Percentiles rank a stretch among this genome's conserved stretches.
Evolutionary conservation across 2,329 filamentous ascomycete species (phyloP).

Genomic region (Lasiodiplodia theobromae): DNA sequence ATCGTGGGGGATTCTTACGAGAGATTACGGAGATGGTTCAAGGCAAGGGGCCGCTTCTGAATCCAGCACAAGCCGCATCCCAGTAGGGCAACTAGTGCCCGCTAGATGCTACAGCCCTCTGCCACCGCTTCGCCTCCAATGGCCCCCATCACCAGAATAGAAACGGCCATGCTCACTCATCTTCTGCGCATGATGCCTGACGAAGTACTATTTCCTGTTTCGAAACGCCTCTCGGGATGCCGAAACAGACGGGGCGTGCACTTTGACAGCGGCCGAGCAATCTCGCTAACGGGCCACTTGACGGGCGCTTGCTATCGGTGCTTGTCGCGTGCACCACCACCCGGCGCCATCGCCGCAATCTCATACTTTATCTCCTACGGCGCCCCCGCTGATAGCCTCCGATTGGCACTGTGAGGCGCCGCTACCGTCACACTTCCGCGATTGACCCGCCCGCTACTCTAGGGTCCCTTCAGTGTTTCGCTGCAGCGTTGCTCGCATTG

Average conservation of each 20-base stretch:
- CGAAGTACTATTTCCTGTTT: neutral
- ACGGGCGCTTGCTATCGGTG: neutral
- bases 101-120: neutral
- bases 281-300: slow-evolving; percentile 20
- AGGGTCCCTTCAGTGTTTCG: slow-evolving; percentile 16
- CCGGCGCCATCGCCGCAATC: slow-evolving; percentile 7
- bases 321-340: neutral
- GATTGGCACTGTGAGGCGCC: neutral
- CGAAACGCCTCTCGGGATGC: slow-evolving; percentile 14
- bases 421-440: neutral
- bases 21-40: slow-evolving; percentile 28
- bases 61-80: slow-evolving; percentile 18
- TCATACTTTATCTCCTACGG: slow-evolving; percentile 14
- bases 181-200: neutral
- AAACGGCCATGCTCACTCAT: neutral
- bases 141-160: slow-evolving; percentile 12
- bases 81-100: slow-evolving; percentile 19
- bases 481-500: slow-evolving; percentile 18
- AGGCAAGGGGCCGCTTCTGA: slow-evolving; percentile 14
- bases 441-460: neutral
- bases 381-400: neutral
- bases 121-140: neutral
- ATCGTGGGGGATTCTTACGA: slow-evolving; percentile 16
- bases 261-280: slow-evolving; percentile 2
- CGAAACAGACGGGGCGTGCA: slow-evolving; percentile 14